Evolutionary conservation across 495 filamentous ascomycete species (phyloP).

Genomic region (Hypoxylon fuscum): DNA sequence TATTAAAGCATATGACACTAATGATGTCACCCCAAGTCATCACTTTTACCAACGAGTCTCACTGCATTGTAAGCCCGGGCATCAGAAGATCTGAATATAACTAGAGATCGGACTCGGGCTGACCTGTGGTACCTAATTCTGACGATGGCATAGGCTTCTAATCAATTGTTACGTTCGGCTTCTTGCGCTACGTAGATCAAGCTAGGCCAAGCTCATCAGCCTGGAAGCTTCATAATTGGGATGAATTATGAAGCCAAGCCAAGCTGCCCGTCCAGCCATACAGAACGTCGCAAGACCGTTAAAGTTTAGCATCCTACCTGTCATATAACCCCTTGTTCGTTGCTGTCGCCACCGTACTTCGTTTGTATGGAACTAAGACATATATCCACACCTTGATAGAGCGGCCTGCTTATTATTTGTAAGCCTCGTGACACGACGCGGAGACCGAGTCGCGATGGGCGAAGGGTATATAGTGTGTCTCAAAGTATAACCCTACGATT

Average conservation of each 20-base stretch:
- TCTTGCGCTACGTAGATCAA: neutral
- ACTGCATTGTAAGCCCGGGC: neutral
- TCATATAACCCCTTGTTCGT: slow-evolving; percentile 1
- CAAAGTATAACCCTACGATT: neutral
- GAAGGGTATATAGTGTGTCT: slow-evolving; percentile 9
- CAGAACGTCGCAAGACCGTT: neutral
- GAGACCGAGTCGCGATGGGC: slow-evolving; percentile 9
- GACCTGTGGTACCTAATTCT: no score
- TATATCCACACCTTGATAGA: slow-evolving; percentile 7
- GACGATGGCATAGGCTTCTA: no score
- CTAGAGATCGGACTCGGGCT: no score
- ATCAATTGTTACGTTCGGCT: neutral
- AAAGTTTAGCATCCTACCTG: slow-evolving; percentile 1
- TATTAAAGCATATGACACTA: no score
- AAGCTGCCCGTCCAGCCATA: neutral
- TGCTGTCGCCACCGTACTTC: no score
- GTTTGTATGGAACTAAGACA: neutral
- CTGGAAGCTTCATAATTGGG: neutral
- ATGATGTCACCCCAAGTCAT: neutral
- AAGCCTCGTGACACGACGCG: slow-evolving; percentile 10
- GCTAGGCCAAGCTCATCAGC: neutral
- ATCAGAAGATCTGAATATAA: no score
- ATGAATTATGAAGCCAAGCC: slow-evolving; percentile 4
- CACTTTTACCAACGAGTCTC: neutral
- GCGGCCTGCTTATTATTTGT: slow-evolving; percentile 9